Conservation (phyloP, 208 protist genomes). For the Trypanosoma platydactyli region DNA sequence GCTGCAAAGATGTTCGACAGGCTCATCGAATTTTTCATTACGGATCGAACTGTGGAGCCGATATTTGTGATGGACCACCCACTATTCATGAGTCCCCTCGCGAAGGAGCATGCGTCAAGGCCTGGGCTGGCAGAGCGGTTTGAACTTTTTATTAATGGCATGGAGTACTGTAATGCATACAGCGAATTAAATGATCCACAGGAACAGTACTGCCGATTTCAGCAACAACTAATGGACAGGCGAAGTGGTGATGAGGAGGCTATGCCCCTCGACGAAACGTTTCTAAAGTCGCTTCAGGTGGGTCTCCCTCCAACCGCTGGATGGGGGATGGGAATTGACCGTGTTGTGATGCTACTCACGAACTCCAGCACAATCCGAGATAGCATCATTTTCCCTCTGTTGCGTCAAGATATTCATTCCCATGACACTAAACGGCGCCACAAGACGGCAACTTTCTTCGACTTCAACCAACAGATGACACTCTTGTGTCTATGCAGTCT, state of each 20-base stretch:
- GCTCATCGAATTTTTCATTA: constrained; percentile 92
- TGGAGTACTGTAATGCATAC: constrained; percentile 97
- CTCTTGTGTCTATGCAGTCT: constrained; percentile 78
- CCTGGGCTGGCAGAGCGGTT: constrained; percentile 94
- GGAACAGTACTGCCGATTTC: constrained; percentile 95
- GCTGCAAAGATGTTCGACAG: constrained; percentile 91
- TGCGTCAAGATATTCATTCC: constrained; percentile 68
- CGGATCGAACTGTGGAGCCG: constrained; percentile 87
- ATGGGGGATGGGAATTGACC: constrained; percentile 96
- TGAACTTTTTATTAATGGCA: constrained; percentile 94
- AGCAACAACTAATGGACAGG: constrained; percentile 88
- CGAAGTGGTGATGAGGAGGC: constrained; percentile 93
- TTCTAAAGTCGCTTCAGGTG: constrained; percentile 93
- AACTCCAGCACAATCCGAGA: constrained; percentile 82
- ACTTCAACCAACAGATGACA: constrained; percentile 82
- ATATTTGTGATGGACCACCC: constrained; percentile 97
- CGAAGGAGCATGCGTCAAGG: constrained; percentile 77
- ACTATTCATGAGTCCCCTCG: constrained; percentile 90
- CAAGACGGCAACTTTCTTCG: constrained; percentile 77
- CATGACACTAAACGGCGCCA: constrained; percentile 78
- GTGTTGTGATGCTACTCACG: constrained; percentile 94
- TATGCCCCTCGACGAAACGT: constrained; percentile 91
- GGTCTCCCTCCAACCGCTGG: constrained; percentile 95
- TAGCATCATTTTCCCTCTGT: constrained; percentile 86
- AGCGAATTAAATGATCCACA: constrained; percentile 96